phyloP scores from a whole-genome alignment of 2,329 filamentous ascomycete species.

The Trichoderma sp. region DNA sequence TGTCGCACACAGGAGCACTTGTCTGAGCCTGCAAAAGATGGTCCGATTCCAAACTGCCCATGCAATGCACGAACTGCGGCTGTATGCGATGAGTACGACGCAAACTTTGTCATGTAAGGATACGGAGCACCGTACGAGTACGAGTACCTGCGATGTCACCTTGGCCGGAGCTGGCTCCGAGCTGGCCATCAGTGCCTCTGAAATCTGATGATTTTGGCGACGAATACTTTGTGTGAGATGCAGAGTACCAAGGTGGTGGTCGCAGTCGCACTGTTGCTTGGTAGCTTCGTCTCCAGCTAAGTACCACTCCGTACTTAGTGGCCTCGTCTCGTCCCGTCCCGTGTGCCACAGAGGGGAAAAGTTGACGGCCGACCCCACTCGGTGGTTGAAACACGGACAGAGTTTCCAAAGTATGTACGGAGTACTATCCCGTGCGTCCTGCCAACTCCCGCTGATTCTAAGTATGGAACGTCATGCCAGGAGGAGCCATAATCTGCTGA shows the following conservation, averaged over 20 bases:
- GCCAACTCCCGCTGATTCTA: neutral
- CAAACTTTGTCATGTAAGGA: neutral
- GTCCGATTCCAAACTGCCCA: slow-evolving; percentile 10
- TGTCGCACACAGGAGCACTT: slow-evolving; percentile 4
- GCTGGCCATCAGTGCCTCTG: neutral
- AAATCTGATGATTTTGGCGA: neutral
- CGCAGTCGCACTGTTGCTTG: neutral
- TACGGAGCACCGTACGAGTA: neutral
- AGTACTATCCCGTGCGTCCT: neutral
- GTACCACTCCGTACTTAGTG: neutral
- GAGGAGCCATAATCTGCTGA: neutral
- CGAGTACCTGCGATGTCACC: neutral
- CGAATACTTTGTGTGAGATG: neutral
- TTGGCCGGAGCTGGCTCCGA: neutral
- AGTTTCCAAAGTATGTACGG: neutral
- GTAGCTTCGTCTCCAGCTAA: neutral
- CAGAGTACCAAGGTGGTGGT: neutral
- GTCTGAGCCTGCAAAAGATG: neutral
- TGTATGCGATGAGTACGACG: slow-evolving; percentile 8
- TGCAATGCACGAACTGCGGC: slow-evolving; percentile 7
- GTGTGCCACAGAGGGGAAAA: slow-evolving; percentile 4
- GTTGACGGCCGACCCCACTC: slow-evolving; percentile 9
- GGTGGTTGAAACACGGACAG: neutral
- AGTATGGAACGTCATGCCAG: neutral
- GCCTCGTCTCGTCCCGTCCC: slow-evolving; percentile 18